phyloP scores from a whole-genome alignment of 345 rosid species.

The Brassica incana region DNA sequence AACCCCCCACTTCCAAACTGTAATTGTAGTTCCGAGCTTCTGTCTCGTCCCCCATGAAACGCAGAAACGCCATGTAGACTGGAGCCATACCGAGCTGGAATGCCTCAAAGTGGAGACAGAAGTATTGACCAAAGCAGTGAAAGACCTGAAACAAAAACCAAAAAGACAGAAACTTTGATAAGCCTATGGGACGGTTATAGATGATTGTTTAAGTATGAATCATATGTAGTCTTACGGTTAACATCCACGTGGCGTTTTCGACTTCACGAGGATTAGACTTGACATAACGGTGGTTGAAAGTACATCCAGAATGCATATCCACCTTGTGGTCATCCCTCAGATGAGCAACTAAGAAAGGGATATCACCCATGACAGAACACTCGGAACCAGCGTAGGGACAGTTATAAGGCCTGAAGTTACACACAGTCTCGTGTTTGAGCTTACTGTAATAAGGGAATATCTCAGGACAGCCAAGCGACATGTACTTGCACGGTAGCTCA shows the following conservation, averaged over 20 bases:
- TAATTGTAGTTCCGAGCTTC: slow-evolving; percentile 87
- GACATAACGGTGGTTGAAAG: slow-evolving; percentile 96
- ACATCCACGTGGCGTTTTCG: slow-evolving; percentile 97
- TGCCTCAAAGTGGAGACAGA: slow-evolving; percentile 96
- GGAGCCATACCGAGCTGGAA: slow-evolving; percentile 98
- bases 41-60: slow-evolving; percentile 90
- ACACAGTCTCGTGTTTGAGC: slow-evolving; percentile 81
- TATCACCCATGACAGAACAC: slow-evolving; percentile 78
- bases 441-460: slow-evolving; percentile 94
- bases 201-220: neutral
- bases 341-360: slow-evolving; percentile 84
- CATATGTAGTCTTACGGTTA: slow-evolving; percentile 64
- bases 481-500: slow-evolving; percentile 83
- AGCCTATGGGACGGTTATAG: neutral
- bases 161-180: slow-evolving; percentile 7
- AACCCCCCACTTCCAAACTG: slow-evolving; percentile 95
- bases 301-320: slow-evolving; percentile 95
- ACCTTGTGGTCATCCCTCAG: slow-evolving; percentile 94
- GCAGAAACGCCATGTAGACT: slow-evolving; percentile 93
- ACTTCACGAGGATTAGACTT: slow-evolving; percentile 98
- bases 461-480: slow-evolving; percentile 81
- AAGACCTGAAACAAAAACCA: slow-evolving; percentile 57
- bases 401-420: slow-evolving; percentile 87
- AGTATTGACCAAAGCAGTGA: slow-evolving; percentile 92
- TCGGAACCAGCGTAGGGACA: slow-evolving; percentile 98